Conservation (phyloP, 352 stramenopile genomes). For the Globisporangium sylvaticum region DNA sequence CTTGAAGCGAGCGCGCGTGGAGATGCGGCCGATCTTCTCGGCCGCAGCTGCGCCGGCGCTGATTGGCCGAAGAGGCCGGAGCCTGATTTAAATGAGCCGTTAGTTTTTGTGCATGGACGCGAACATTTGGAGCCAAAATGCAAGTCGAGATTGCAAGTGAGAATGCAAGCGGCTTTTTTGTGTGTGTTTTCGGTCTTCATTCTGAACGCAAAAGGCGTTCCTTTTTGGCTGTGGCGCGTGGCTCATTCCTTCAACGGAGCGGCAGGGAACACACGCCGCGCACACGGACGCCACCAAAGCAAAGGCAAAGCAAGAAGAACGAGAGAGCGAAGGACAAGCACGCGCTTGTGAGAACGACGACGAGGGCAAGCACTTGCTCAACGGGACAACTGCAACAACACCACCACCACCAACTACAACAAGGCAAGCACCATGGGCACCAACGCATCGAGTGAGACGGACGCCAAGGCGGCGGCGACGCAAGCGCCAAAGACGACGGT, state of each 20-base stretch:
- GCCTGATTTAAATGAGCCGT: neutral
- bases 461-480: slow-evolving; percentile 4
- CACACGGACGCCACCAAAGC: neutral
- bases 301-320: neutral
- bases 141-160: neutral
- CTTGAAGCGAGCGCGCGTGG: neutral
- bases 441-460: slow-evolving; percentile 14
- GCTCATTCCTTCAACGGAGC: slow-evolving; percentile 15
- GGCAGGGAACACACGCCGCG: too few species aligned
- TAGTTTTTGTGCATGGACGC: too few species aligned
- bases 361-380: neutral
- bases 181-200: neutral
- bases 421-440: slow-evolving; percentile 11
- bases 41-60: neutral
- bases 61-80: neutral
- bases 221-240: neutral
- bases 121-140: neutral
- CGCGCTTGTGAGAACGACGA: neutral
- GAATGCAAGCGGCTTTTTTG: too few species aligned
- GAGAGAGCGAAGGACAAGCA: neutral
- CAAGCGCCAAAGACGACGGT: slow-evolving; percentile 10
- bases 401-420: neutral
- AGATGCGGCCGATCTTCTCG: neutral
- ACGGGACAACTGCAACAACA: neutral
- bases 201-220: neutral